phyloP scores from a whole-genome alignment of 1,284 basidiomycete species.

The Cerioporus squamosus region DNA sequence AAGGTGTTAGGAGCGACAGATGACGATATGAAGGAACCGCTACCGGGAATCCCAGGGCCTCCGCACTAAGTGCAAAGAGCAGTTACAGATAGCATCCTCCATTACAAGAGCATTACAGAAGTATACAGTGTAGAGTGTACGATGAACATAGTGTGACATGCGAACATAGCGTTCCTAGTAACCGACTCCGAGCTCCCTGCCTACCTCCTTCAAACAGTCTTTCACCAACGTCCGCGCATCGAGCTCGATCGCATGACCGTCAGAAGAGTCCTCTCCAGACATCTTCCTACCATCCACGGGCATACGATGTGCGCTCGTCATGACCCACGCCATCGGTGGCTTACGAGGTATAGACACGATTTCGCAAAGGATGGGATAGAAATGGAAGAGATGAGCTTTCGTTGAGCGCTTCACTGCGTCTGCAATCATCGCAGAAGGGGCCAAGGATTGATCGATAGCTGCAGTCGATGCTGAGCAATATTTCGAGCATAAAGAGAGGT shows the following conservation, averaged over 20 bases:
- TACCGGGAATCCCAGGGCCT: slow-evolving; percentile 29
- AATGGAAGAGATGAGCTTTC: slow-evolving; percentile 83
- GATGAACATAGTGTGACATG: not conserved
- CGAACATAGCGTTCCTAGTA: slow-evolving; percentile 16
- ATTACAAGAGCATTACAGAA: slow-evolving; percentile 13
- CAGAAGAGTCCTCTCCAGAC: slow-evolving; percentile 36
- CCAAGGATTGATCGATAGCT: slow-evolving; percentile 50
- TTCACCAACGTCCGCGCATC: slow-evolving; percentile 71
- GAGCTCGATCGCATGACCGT: slow-evolving; percentile 49
- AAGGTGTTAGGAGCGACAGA: slow-evolving; percentile 57
- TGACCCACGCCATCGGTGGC: slow-evolving; percentile 71
- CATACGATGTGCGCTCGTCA: slow-evolving; percentile 19
- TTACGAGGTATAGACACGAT: slow-evolving; percentile 72
- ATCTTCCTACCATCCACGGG: slow-evolving; percentile 18
- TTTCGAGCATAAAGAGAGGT: not conserved
- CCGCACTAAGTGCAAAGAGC: slow-evolving; percentile 19
- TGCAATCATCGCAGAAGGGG: slow-evolving; percentile 58
- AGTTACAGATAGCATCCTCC: not conserved
- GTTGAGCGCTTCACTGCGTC: slow-evolving; percentile 74
- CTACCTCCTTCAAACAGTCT: slow-evolving; percentile 73
- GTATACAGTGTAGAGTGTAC: slow-evolving; percentile 8
- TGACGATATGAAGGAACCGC: slow-evolving; percentile 45
- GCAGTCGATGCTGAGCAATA: not conserved
- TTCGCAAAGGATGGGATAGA: slow-evolving; percentile 80
- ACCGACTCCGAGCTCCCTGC: slow-evolving; percentile 67